Evolutionary conservation across 345 rosid genomes (phyloP), one percentile per base, ranked within the genome.

Genomic region (Erucastrum elatum): DNA sequence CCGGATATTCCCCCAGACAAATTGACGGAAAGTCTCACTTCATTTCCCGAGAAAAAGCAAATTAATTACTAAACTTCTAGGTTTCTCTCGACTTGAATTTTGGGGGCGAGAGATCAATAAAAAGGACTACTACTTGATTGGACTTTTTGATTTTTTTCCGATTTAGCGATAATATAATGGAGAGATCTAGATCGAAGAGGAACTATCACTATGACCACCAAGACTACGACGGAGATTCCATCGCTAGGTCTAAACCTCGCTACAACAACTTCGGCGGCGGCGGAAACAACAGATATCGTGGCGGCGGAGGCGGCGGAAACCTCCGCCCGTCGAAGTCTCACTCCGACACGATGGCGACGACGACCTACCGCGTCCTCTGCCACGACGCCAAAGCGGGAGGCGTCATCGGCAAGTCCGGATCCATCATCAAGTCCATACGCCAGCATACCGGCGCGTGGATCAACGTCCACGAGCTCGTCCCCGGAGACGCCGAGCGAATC

Each of bases 401-500:
- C 9, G 99, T 96, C 3, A 96, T 96, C 25, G 99, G 99, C 15
- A 96, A 96, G 84, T 88, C 98, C 12, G 99, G 99, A 11, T 83
- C 92, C 49, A 91, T 96, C 10, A 96, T 96, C 80, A 96, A 93
- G 88, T 84, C 91, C 25, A 96, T 96, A 44, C 80, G 98, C 59
- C 98, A 90, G 34, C 96, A 90, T 51, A 93, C 99, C 6, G 99
- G 99, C 46, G 99, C 99, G 35, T 93, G 98, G 96, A 88, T 96
- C 83, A 93, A 91, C 83, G 97, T 96, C 13, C 98, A 93, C 78
- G 99, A 96, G 88, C 86, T 96, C 68, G 86, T 90, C 35, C 86
- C 92, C 1, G 98, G 98, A 30, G 99, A 93, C 37, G 90, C 82
- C 31, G 99, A 96, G 86, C 84, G 98, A 58, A 96, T 96, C 82